phyloP scores from a whole-genome alignment of 202 grass and related monocot species.

The Tripidium arundinaceum region DNA sequence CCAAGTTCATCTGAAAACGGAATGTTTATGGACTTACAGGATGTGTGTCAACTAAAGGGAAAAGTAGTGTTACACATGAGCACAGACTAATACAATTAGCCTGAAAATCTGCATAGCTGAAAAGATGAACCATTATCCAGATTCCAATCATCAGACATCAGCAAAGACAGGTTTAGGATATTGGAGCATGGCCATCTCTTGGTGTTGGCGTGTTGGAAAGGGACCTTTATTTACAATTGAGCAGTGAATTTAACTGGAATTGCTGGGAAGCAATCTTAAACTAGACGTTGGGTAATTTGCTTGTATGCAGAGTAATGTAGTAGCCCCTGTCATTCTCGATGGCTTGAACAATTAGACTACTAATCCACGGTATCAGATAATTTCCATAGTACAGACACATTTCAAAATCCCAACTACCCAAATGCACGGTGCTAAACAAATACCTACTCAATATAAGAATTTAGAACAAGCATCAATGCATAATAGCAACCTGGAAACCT shows the following conservation, averaged over 20 bases:
- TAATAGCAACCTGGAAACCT: constrained; percentile 47
- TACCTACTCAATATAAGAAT: neutral
- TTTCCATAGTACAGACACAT: neutral
- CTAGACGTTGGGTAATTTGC: neutral
- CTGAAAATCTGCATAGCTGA: too few species aligned
- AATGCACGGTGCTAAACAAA: neutral
- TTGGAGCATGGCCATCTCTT: neutral
- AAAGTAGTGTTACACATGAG: neutral
- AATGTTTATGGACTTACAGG: too few species aligned
- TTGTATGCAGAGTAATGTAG: neutral
- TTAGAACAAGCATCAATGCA: neutral
- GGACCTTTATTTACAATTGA: neutral
- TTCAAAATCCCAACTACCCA: neutral
- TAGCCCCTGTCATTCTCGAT: neutral
- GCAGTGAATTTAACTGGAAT: neutral
- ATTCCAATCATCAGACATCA: neutral
- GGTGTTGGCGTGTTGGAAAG: neutral
- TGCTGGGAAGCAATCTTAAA: neutral
- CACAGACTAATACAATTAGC: neutral
- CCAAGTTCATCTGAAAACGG: neutral
- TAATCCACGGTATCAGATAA: neutral
- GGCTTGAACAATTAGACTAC: neutral
- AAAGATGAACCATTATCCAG: neutral
- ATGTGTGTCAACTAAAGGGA: too few species aligned
- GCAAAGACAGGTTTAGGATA: neutral